Evolutionary conservation across 768 basidiomycete genomes (phyloP).

Genomic region (Leucogyrophana mollusca): DNA sequence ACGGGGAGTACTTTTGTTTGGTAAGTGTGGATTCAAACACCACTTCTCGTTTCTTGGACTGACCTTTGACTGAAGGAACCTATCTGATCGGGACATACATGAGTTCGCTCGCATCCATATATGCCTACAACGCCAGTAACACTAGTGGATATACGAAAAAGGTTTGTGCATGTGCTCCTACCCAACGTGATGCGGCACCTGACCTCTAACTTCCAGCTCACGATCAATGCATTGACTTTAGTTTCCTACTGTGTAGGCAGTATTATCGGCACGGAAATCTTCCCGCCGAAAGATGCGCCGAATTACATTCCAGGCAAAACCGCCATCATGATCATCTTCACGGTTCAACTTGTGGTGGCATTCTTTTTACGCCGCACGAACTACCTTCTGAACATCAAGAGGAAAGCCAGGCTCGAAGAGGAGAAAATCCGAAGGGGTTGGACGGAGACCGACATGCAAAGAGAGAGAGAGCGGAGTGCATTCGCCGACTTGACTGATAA

Average conservation of each 20-base stretch:
- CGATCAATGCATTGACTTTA: conserved; percentile 18
- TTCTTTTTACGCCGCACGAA: conserved; percentile 18
- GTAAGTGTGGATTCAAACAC: conserved; percentile 5
- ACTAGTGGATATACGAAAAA: conserved; percentile 27
- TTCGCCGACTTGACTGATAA: conserved; percentile 29
- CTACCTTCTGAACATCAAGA: conserved; percentile 19
- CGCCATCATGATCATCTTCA: conserved; percentile 26
- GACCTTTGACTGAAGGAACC: conserved; percentile 10
- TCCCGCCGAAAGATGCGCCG: conserved; percentile 22
- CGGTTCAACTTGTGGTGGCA: conserved; percentile 19
- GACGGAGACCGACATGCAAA: conserved; percentile 19
- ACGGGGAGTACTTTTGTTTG: conserved; percentile 19
- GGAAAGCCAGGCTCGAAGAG: conserved; percentile 11
- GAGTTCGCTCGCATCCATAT: conserved; percentile 20
- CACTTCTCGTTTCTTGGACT: neutral
- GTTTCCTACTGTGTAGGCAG: conserved; percentile 17
- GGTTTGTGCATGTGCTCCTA: no score
- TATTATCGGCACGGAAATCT: conserved; percentile 22
- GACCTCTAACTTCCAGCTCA: conserved; percentile 13
- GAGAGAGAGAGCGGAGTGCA: conserved; percentile 22
- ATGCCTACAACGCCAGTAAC: conserved; percentile 25
- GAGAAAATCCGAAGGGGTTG: conserved; percentile 16
- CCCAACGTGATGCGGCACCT: neutral
- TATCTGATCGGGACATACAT: conserved; percentile 21
- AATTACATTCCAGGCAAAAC: conserved; percentile 33